phyloP scores from a whole-genome alignment of 768 basidiomycete genomes.

The Pholiota conissans region DNA sequence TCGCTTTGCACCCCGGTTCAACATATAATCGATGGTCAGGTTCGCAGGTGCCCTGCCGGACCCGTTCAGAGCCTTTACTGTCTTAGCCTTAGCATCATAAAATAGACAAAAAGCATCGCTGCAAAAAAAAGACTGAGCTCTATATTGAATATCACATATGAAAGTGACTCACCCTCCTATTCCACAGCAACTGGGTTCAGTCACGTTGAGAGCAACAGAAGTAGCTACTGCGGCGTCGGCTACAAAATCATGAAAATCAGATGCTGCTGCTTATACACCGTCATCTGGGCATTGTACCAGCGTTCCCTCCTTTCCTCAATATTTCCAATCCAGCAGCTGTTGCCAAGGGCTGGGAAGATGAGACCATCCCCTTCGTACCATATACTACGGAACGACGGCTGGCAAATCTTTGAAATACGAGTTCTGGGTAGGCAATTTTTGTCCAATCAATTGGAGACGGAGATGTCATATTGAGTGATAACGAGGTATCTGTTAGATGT shows the following conservation, averaged over 20 bases:
- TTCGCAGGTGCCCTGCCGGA: conserved; percentile 86
- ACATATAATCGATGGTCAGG: conserved; percentile 72
- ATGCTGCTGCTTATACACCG: background rate
- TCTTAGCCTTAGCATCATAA: conserved; percentile 81
- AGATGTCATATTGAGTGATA: conserved; percentile 29
- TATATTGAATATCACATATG: conserved; percentile 7
- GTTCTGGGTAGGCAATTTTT: conserved; percentile 68
- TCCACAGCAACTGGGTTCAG: conserved; percentile 87
- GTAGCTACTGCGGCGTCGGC: conserved; percentile 95
- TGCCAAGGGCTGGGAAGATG: conserved; percentile 89
- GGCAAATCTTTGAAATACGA: conserved; percentile 67
- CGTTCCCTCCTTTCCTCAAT: conserved; percentile 91
- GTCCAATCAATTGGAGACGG: conserved; percentile 45
- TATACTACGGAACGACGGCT: conserved; percentile 88
- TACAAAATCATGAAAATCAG: conserved; percentile 23
- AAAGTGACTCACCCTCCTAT: conserved; percentile 72
- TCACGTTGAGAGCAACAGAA: conserved; percentile 90
- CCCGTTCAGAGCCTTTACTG: conserved; percentile 88
- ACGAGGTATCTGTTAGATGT: background rate
- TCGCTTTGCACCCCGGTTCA: conserved; percentile 66
- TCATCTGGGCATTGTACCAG: conserved; percentile 51
- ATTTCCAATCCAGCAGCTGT: conserved; percentile 92
- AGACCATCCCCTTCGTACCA: conserved; percentile 84
- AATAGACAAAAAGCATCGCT: conserved; percentile 94
- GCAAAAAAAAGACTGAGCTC: conserved; percentile 5